These are phyloP conservation scores for Solanum commersonii DNA, from an alignment of 257 asterid species.

Conservation along the genomic window DNA sequence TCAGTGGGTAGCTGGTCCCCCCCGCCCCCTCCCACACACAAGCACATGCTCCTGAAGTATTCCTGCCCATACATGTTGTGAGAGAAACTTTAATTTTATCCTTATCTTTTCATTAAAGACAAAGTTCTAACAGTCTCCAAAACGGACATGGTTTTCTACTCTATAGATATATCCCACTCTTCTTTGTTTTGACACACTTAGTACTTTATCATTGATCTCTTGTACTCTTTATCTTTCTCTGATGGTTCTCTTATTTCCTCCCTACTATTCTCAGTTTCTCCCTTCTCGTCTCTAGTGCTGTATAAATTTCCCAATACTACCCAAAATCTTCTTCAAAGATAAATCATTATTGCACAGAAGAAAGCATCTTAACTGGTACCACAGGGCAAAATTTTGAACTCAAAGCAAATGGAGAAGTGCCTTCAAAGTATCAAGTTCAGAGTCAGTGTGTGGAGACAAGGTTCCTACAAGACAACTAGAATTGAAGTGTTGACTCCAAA, in stretches of 20 bases:
- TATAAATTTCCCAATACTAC: neutral
- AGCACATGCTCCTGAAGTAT: neutral
- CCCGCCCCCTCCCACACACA: neutral
- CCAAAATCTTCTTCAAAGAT: neutral
- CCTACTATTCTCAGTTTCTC: neutral
- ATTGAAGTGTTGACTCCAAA: neutral
- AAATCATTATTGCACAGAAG: neutral
- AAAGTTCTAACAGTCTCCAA: neutral
- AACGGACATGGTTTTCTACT: neutral
- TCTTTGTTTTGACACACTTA: neutral
- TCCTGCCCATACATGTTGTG: neutral
- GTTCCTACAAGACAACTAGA: neutral
- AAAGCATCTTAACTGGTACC: neutral
- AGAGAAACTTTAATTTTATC: neutral
- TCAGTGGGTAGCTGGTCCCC: neutral
- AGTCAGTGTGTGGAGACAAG: neutral
- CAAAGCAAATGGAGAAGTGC: neutral
- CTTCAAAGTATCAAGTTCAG: neutral
- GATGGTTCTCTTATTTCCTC: neutral
- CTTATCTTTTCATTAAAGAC: neutral
- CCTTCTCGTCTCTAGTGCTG: neutral
- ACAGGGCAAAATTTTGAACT: neutral
- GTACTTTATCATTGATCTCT: neutral
- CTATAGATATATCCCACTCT: neutral
- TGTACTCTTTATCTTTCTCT: neutral